Evolutionary conservation across 768 basidiomycete species (phyloP).

Genomic region (Tylopilus felleus): DNA sequence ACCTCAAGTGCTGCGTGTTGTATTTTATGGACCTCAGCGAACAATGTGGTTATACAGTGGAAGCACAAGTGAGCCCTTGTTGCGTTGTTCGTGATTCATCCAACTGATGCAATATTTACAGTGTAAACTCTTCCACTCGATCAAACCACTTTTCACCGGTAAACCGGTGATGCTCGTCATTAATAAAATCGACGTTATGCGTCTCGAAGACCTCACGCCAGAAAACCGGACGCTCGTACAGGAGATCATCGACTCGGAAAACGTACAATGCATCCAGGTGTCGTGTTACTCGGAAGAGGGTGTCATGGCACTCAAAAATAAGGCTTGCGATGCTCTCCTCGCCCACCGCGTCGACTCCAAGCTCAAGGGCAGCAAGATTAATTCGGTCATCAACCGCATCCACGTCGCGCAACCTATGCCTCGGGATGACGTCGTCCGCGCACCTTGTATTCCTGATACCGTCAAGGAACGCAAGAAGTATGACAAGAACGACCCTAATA

Average conservation of each 20-base stretch:
- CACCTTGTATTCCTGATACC: slow-evolving; percentile 85
- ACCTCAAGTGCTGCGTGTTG: slow-evolving; percentile 88
- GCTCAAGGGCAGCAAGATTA: slow-evolving; percentile 90
- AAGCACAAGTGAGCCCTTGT: slow-evolving; percentile 73
- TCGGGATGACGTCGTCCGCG: slow-evolving; percentile 84
- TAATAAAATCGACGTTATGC: slow-evolving; percentile 95
- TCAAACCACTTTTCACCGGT: slow-evolving; percentile 93
- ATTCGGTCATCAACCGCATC: slow-evolving; percentile 89
- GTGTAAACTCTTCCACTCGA: slow-evolving; percentile 99
- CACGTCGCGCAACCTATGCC: slow-evolving; percentile 92
- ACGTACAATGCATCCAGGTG: slow-evolving; percentile 73
- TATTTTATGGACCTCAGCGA: slow-evolving; percentile 99
- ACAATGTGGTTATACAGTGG: slow-evolving; percentile 96
- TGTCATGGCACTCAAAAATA: slow-evolving; percentile 94
- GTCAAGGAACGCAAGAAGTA: slow-evolving; percentile 77
- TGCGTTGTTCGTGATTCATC: neutral
- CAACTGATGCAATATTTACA: slow-evolving; percentile 29
- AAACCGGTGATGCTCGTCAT: slow-evolving; percentile 94
- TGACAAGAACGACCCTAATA: slow-evolving; percentile 83
- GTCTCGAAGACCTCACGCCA: slow-evolving; percentile 77
- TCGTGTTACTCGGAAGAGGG: slow-evolving; percentile 97
- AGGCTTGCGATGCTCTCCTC: slow-evolving; percentile 91
- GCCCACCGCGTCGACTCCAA: slow-evolving; percentile 93
- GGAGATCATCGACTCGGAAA: slow-evolving; percentile 76
- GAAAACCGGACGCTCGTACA: slow-evolving; percentile 80